Evolutionary conservation across 345 rosid species (phyloP).

Genomic region (Dipteronia dyeriana): DNA sequence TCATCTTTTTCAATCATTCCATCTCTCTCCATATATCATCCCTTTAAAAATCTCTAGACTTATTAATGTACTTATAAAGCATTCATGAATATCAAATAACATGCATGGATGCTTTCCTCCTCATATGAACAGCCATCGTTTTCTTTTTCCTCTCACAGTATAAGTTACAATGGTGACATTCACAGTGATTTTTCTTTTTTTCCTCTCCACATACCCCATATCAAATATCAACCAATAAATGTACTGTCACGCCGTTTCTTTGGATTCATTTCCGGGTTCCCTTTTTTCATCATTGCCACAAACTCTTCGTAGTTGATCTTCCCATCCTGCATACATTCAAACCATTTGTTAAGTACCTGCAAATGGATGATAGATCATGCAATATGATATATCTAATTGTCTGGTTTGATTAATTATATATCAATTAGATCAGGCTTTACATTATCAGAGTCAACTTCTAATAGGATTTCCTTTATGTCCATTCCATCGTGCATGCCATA

Average conservation of each 20-base stretch:
- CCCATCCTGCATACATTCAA: slow-evolving; percentile 59
- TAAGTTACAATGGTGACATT: background rate
- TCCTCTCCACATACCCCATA: slow-evolving; percentile 8
- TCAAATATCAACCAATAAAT: slow-evolving; percentile 17
- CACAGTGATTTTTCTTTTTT: slow-evolving; percentile 5
- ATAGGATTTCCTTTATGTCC: slow-evolving; percentile 74
- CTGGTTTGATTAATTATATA: background rate
- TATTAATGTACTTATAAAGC: no score
- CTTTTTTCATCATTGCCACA: slow-evolving; percentile 98
- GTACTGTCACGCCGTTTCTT: slow-evolving; percentile 73
- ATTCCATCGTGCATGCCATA: slow-evolving; percentile 79
- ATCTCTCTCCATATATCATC: no score
- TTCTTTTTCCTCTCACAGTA: background rate
- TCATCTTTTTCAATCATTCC: no score
- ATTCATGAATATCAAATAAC: background rate
- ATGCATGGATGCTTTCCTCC: slow-evolving; percentile 1
- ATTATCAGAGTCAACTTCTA: slow-evolving; percentile 77
- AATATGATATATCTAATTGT: background rate
- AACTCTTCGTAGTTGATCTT: slow-evolving; percentile 91
- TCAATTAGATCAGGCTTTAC: slow-evolving; percentile 40
- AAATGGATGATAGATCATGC: background rate
- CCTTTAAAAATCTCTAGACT: no score
- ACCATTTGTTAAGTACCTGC: background rate
- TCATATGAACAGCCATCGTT: background rate
- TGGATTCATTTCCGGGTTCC: slow-evolving; percentile 75